These are phyloP conservation scores for Pyronema omphalodes DNA, from an alignment of 495 filamentous ascomycete species.

Conservation along the genomic window DNA sequence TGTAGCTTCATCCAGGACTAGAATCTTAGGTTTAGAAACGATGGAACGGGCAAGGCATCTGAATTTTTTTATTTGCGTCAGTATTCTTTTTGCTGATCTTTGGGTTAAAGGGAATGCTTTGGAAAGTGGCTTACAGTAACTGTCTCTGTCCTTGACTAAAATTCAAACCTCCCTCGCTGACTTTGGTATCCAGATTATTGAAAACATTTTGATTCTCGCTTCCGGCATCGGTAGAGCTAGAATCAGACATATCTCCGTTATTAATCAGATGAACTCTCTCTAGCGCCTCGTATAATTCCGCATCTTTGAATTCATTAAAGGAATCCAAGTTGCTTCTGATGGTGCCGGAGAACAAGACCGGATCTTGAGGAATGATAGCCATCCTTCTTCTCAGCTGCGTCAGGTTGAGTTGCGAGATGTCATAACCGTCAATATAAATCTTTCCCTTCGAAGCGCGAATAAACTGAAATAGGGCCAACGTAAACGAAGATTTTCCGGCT, in stretches of 20 bases:
- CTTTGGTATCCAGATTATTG: slow-evolving; percentile 37
- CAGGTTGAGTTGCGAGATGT: slow-evolving; percentile 56
- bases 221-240: slow-evolving; percentile 10
- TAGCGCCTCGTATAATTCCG: slow-evolving; percentile 54
- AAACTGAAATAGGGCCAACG: slow-evolving; percentile 69
- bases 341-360: slow-evolving; percentile 74
- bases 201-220: slow-evolving; percentile 45
- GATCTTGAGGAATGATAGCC: slow-evolving; percentile 75
- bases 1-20: slow-evolving; percentile 84
- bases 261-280: slow-evolving; percentile 56
- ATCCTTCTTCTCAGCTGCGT: slow-evolving; percentile 55
- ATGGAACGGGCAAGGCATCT: slow-evolving; percentile 69
- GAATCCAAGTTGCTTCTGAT: slow-evolving; percentile 69
- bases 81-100: too few species aligned
- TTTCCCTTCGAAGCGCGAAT: slow-evolving; percentile 51
- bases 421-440: slow-evolving; percentile 57
- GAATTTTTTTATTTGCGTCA: too few species aligned
- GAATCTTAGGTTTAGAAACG: slow-evolving; percentile 57
- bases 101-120: too few species aligned
- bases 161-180: slow-evolving; percentile 61
- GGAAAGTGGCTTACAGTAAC: slow-evolving; percentile 35
- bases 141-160: slow-evolving; percentile 79
- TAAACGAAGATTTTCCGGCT: slow-evolving; percentile 71
- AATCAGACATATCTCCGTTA: slow-evolving; percentile 8
- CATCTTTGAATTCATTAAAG: slow-evolving; percentile 52